A percentile compares a stretch with the other conserved stretches of the same genome.
These are phyloP conservation scores for Dactylellina cionopaga DNA, from an alignment of 2,329 filamentous ascomycete species.

Conservation along the genomic window DNA sequence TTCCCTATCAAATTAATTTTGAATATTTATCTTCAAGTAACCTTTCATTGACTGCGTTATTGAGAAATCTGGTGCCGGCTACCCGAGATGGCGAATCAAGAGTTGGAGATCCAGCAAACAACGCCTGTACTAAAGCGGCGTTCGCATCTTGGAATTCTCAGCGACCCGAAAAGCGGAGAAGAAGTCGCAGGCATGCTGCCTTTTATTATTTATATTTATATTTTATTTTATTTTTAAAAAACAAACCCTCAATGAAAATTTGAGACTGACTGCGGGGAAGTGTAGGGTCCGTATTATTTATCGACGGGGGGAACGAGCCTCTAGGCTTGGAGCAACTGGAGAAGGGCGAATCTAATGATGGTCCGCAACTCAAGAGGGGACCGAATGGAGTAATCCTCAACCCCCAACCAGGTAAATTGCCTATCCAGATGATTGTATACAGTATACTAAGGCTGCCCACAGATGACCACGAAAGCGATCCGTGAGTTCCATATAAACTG, in stretches of 20 bases:
- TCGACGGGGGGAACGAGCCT: slow-evolving; percentile 1
- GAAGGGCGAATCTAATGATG: slow-evolving; percentile 1
- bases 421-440: background rate
- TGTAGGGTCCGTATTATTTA: slow-evolving; percentile 15
- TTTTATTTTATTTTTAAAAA: background rate
- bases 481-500: slow-evolving; percentile 59
- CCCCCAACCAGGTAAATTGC: slow-evolving; percentile 72
- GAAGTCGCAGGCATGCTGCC: slow-evolving; percentile 14
- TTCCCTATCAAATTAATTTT: too few species aligned
- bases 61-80: too few species aligned
- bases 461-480: slow-evolving; percentile 88
- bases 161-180: slow-evolving; percentile 8
- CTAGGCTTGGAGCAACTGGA: background rate
- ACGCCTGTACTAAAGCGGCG: background rate
- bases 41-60: too few species aligned
- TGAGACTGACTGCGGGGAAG: background rate
- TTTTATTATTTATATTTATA: background rate
- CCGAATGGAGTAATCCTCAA: slow-evolving; percentile 73
- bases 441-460: background rate
- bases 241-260: background rate
- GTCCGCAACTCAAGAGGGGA: slow-evolving; percentile 7
- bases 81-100: background rate
- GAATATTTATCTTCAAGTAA: too few species aligned
- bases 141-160: slow-evolving; percentile 18
- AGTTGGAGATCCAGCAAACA: background rate